phyloP scores from a whole-genome alignment of 345 rosid species.

The Boechera stricta region DNA sequence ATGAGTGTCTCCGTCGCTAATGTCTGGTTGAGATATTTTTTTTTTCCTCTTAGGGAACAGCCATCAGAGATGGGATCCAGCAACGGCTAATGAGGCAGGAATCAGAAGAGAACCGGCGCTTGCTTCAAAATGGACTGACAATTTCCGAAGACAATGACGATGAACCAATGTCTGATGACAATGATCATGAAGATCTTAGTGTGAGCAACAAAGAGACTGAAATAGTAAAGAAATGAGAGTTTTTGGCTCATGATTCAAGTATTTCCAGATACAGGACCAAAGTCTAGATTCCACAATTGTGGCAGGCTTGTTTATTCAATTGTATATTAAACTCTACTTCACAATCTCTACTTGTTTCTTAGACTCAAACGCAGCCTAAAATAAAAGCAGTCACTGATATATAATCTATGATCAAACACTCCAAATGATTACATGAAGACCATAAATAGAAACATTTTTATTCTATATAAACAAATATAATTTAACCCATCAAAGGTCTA shows the following conservation, averaged over 20 bases:
- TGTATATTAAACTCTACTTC: constrained; percentile 24
- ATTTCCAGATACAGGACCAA: constrained; percentile 10
- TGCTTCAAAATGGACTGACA: constrained; percentile 46
- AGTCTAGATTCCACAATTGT: constrained; percentile 7
- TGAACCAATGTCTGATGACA: constrained; percentile 44
- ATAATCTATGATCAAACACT: constrained; percentile 14
- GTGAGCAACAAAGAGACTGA: constrained; percentile 31
- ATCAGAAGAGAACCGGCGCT: constrained; percentile 41
- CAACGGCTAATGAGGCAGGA: constrained; percentile 55
- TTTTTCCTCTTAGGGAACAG: constrained; percentile 52
- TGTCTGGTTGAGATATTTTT: neutral
- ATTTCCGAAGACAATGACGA: constrained; percentile 43
- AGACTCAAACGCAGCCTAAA: neutral
- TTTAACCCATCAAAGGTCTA: neutral
- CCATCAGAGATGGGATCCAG: constrained; percentile 69
- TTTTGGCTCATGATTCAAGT: neutral
- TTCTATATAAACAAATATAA: neutral
- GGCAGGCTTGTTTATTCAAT: neutral
- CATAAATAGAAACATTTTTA: neutral
- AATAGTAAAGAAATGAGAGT: constrained; percentile 32
- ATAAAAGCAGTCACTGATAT: neutral
- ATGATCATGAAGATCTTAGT: constrained; percentile 23
- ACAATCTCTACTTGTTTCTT: neutral
- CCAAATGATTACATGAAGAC: constrained; percentile 2
- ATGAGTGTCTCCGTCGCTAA: neutral